Percentiles rank a stretch among this genome's conserved stretches.
Conservation (phyloP, 2,329 filamentous ascomycete genomes). For the Exophiala oligosperma region DNA sequence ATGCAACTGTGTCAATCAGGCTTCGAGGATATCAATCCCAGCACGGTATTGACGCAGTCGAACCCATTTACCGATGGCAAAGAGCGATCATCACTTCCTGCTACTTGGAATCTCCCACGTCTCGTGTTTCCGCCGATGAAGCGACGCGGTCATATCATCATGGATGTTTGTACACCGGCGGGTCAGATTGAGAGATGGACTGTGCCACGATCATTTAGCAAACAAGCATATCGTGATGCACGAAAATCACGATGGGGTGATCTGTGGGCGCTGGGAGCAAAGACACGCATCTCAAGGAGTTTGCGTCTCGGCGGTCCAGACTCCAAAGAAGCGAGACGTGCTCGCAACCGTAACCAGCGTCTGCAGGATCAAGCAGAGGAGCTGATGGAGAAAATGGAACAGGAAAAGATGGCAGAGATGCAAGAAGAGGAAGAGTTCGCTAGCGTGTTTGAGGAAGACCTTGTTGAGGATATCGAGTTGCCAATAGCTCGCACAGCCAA, state of each 20-base stretch:
- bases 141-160: constrained; percentile 78
- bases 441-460: constrained; percentile 8
- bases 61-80: constrained; percentile 25
- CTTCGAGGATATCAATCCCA: constrained; percentile 22
- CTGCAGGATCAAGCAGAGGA: constrained; percentile 18
- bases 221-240: constrained; percentile 85
- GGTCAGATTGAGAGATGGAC: constrained; percentile 92
- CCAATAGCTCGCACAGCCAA: not conserved
- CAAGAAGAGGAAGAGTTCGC: constrained; percentile 14
- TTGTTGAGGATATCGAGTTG: not conserved
- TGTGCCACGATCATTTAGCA: constrained; percentile 77
- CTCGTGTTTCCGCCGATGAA: constrained; percentile 80
- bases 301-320: constrained; percentile 46
- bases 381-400: constrained; percentile 17
- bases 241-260: constrained; percentile 91
- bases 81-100: constrained; percentile 48
- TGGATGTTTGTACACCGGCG: constrained; percentile 86
- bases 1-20: constrained; percentile 13
- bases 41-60: constrained; percentile 9
- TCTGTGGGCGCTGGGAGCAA: constrained; percentile 91
- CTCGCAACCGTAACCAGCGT: constrained; percentile 12
- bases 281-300: constrained; percentile 68
- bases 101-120: constrained; percentile 63
- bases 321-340: constrained; percentile 18
- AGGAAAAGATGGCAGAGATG: constrained; percentile 14